Percentiles rank a stretch among this genome's conserved stretches.
phyloP scores from a whole-genome alignment of 2,329 filamentous ascomycete genomes.

The Septoria linicola region DNA sequence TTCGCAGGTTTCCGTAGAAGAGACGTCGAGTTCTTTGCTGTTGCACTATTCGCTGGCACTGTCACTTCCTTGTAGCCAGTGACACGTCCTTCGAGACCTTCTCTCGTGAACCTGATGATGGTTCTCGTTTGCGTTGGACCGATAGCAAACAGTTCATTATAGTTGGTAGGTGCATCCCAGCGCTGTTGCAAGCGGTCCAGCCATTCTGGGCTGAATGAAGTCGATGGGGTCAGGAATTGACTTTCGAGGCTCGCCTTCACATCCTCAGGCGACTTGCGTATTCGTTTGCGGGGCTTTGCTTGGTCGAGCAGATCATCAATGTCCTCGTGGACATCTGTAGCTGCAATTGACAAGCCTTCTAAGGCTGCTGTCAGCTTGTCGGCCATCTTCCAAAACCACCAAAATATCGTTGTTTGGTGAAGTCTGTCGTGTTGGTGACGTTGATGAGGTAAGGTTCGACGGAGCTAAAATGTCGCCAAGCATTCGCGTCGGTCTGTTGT shows the following conservation, averaged over 20 bases:
- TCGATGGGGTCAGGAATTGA: constrained; percentile 76
- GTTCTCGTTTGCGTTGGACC: constrained; percentile 90
- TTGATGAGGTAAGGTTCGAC: neutral
- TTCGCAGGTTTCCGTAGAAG: constrained; percentile 80
- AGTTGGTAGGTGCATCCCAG: constrained; percentile 81
- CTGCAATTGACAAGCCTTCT: constrained; percentile 51
- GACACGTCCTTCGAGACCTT: constrained; percentile 87
- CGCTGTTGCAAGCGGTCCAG: constrained; percentile 83
- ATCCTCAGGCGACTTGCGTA: constrained; percentile 57
- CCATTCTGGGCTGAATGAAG: constrained; percentile 79
- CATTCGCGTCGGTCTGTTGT: too few relatives aligned
- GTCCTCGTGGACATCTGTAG: constrained; percentile 24
- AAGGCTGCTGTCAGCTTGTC: constrained; percentile 50
- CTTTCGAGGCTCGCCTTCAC: constrained; percentile 70
- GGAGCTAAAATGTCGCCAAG: neutral
- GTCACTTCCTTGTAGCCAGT: constrained; percentile 94
- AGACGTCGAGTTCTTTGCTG: constrained; percentile 93
- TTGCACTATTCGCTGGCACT: constrained; percentile 81
- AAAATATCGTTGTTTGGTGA: neutral
- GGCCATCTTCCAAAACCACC: constrained; percentile 20
- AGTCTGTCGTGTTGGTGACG: constrained; percentile 4
- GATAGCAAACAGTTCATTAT: constrained; percentile 79
- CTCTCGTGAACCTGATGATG: constrained; percentile 86
- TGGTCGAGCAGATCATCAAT: constrained; percentile 62
- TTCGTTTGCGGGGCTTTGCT: constrained; percentile 52